A percentile compares a stretch with the other conserved stretches of the same genome.
phyloP scores from a whole-genome alignment of 306 rosid genomes.

The Cotoneaster glaucophyllus region DNA sequence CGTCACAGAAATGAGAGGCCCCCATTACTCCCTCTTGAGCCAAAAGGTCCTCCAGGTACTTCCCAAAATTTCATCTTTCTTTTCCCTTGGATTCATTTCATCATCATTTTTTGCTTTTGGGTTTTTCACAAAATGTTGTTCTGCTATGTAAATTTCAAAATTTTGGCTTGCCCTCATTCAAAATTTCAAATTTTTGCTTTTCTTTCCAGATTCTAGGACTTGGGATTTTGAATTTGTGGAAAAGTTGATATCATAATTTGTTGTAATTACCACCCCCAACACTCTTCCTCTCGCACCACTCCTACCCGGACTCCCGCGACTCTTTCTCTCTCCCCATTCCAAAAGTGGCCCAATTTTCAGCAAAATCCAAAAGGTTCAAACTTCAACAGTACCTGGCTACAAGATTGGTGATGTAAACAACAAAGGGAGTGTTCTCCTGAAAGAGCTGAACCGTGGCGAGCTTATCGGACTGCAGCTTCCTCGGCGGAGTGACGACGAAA shows the following conservation, averaged over 20 bases:
- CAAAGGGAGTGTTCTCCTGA: slow-evolving; percentile 89
- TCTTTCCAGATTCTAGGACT: neutral
- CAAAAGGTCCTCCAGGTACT: slow-evolving; percentile 65
- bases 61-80: neutral
- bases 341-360: neutral
- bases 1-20: slow-evolving; percentile 80
- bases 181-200: neutral
- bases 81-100: neutral
- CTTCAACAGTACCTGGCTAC: slow-evolving; percentile 45
- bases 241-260: neutral
- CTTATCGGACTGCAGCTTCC: slow-evolving; percentile 82
- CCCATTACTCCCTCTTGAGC: slow-evolving; percentile 43
- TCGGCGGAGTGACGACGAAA: slow-evolving; percentile 60
- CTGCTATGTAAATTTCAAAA: neutral
- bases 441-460: slow-evolving; percentile 93
- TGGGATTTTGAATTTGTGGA: neutral
- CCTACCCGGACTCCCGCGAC: too few relatives aligned
- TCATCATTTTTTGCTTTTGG: too few relatives aligned
- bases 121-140: neutral
- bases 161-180: too few relatives aligned
- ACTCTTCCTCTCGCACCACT: too few relatives aligned
- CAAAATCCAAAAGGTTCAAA: neutral
- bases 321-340: too few relatives aligned
- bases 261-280: neutral
- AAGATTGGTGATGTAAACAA: slow-evolving; percentile 90